These are phyloP conservation scores for Hypoxylon sp. DNA, from an alignment of 2,329 filamentous ascomycete species.

Conservation along the genomic window DNA sequence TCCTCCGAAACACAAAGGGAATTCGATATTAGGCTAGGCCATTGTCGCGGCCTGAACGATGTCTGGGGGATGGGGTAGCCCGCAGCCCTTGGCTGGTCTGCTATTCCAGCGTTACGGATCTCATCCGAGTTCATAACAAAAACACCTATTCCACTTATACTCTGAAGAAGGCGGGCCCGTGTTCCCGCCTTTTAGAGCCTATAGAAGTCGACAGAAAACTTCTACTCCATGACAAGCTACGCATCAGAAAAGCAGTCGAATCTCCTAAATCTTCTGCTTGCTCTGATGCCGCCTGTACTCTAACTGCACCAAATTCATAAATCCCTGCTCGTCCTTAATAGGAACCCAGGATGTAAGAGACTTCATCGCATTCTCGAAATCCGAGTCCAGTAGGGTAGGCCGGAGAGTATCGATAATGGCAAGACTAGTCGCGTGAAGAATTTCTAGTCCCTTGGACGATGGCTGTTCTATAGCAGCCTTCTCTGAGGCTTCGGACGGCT, in stretches of 20 bases:
- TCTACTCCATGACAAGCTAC: constrained; percentile 11
- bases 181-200: background rate
- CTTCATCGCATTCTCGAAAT: constrained; percentile 99
- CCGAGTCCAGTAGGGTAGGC: constrained; percentile 89
- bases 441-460: constrained; percentile 78
- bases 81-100: constrained; percentile 3
- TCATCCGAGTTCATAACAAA: constrained; percentile 4
- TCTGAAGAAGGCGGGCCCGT: constrained; percentile 15
- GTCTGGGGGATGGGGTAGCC: constrained; percentile 16
- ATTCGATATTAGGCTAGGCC: constrained; percentile 32
- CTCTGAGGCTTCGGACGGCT: constrained; percentile 28
- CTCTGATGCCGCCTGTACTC: constrained; percentile 81
- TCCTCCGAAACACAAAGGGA: constrained; percentile 37
- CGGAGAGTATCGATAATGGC: constrained; percentile 92
- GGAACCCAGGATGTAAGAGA: constrained; percentile 94
- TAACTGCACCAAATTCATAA: constrained; percentile 90
- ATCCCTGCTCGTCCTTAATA: constrained; percentile 91
- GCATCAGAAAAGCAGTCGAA: constrained; percentile 37
- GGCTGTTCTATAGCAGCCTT: constrained; percentile 53
- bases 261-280: constrained; percentile 60
- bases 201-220: constrained; percentile 2
- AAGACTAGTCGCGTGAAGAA: constrained; percentile 90
- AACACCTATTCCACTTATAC: constrained; percentile 4
- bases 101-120: constrained; percentile 11
- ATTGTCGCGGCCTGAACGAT: constrained; percentile 46